Evolutionary conservation across 2,329 filamentous ascomycete species (phyloP), one percentile per base, ranked within the genome.

Genomic region (Cercospora sesami): DNA sequence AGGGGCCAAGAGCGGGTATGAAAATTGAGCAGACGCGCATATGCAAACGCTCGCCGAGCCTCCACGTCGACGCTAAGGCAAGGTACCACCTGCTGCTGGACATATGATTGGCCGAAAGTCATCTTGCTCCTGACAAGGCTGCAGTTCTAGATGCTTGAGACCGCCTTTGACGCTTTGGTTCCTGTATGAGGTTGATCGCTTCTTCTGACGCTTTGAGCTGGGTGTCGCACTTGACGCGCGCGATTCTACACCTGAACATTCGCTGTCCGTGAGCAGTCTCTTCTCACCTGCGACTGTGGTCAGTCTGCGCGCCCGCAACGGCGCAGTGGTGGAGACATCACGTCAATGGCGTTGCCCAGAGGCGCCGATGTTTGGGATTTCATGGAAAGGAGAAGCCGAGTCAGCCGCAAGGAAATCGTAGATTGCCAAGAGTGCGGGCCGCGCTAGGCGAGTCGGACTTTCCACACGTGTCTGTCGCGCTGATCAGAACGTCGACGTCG

Each of bases 81-180:
- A 66, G 64, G 64, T 18, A 66, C 64, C 48, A 33, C 42, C 6
- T 14, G 39, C 36, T 16, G 14, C 42, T 55, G 58, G 30, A 60
- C 12, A 39, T 42, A 31, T 48, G 58, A 66, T 66, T 66, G 55
- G 64, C 48, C 45, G 18, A 36, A n/a, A 42, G 58, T 23, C 48
- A 36, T 51, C 48, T 39, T 61, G 64, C 58, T 59, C 64, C 64
- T 66, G 58, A 66, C 55, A 55, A 48, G 39, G 64, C 64, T 45
- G 64, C 58, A 57, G 59, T 39, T 65, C 57, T 53, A 36, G 64
- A 58, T 60, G 48, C 18, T 31, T 62, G 64, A 60, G 58, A 65
- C 16, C 16, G 36, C 36, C 36, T 39, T 39, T 39, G 36, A 39
- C 64, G 36, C 64, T 23, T 28, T n/a, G 51, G 58, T 65, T 26